Percentiles rank a stretch among this genome's conserved stretches.
Evolutionary conservation across 257 asterid species (phyloP).

Genomic region (Petrea volubilis): DNA sequence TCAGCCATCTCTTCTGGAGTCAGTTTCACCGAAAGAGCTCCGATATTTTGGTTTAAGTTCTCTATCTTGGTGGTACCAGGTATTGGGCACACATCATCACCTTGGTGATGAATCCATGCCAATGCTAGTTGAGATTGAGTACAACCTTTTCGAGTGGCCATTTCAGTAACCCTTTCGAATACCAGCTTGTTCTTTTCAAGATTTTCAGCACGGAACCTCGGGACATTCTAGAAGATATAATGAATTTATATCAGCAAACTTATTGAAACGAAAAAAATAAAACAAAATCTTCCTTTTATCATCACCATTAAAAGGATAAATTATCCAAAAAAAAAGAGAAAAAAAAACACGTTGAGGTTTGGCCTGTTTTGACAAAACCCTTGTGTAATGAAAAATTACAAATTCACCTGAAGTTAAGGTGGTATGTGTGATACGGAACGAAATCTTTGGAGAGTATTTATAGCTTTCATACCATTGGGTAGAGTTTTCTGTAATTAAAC

Average conservation of each 20-base stretch:
- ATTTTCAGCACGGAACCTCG: constrained; percentile 35
- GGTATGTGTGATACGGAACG: no score
- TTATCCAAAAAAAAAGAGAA: no score
- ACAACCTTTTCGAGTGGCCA: constrained; percentile 33
- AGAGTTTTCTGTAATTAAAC: no score
- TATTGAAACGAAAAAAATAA: no score
- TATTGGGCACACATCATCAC: constrained; percentile 32
- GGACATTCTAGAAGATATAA: constrained; percentile 10
- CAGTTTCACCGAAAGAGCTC: constrained; percentile 25
- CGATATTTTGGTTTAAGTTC: constrained; percentile 24
- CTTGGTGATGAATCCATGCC: constrained; percentile 40
- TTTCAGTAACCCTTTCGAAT: constrained; percentile 22
- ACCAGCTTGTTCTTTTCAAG: constrained; percentile 27
- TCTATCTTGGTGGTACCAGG: constrained; percentile 37
- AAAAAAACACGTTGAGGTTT: no score
- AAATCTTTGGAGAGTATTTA: no score
- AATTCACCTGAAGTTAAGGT: no score
- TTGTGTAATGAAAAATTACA: no score
- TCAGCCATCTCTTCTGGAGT: constrained; percentile 24
- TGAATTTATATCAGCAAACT: not conserved
- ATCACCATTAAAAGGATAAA: no score
- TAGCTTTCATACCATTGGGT: no score
- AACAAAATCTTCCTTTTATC: no score
- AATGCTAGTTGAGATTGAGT: constrained; percentile 34
- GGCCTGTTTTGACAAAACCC: no score